These are phyloP conservation scores for Conringia planisiliqua DNA, from an alignment of 345 rosid species.

Conservation along the genomic window DNA sequence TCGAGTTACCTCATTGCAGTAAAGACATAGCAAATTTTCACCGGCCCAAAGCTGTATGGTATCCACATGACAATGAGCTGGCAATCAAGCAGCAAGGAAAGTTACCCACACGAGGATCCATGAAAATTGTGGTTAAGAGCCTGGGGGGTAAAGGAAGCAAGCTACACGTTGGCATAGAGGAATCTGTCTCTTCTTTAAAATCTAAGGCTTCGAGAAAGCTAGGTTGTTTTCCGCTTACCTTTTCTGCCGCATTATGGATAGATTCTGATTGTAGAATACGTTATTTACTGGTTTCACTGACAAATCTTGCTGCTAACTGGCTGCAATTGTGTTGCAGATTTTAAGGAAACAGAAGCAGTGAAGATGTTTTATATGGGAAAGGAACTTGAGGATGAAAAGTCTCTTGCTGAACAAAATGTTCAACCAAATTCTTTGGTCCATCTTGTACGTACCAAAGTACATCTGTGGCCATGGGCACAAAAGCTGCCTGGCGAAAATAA, in stretches of 20 bases:
- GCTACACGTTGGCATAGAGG: slow-evolving; percentile 82
- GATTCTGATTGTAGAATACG: background rate
- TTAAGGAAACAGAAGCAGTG: slow-evolving; percentile 79
- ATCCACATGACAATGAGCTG: slow-evolving; percentile 90
- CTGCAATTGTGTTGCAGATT: slow-evolving; percentile 52
- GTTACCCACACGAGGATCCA: slow-evolving; percentile 70
- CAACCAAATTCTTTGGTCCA: slow-evolving; percentile 87
- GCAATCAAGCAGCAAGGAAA: slow-evolving; percentile 85
- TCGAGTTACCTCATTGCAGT: slow-evolving; percentile 42
- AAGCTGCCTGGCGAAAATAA: slow-evolving; percentile 89
- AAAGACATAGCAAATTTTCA: slow-evolving; percentile 95
- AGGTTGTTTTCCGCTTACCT: slow-evolving; percentile 50
- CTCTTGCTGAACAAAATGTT: slow-evolving; percentile 81
- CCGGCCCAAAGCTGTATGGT: slow-evolving; percentile 94
- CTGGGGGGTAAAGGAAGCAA: slow-evolving; percentile 97
- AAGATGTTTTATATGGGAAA: slow-evolving; percentile 76
- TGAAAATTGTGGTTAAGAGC: slow-evolving; percentile 89
- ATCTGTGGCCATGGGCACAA: slow-evolving; percentile 82
- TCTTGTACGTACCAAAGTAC: slow-evolving; percentile 83
- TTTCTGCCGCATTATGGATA: slow-evolving; percentile 8
- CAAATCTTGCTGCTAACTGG: slow-evolving; percentile 19
- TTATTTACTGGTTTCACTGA: slow-evolving; percentile 4
- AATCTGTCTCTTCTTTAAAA: slow-evolving; percentile 72
- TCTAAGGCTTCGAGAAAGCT: slow-evolving; percentile 89
- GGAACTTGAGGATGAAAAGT: slow-evolving; percentile 81